These are phyloP conservation scores for Aspergillus thermomutatus DNA, from an alignment of 2,329 filamentous ascomycete species.

Conservation along the genomic window DNA sequence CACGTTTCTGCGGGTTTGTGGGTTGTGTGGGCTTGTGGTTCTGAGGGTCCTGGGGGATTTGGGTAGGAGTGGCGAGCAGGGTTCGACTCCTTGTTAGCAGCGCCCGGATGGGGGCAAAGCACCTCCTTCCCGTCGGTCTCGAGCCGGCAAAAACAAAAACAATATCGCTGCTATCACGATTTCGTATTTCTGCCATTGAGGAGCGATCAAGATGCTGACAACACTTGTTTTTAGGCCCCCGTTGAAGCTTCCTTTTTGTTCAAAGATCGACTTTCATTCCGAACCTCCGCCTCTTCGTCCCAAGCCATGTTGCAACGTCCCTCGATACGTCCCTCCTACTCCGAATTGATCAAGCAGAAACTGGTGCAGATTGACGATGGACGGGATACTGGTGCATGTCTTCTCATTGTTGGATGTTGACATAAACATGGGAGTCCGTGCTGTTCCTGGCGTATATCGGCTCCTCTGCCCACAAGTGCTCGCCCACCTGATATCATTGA, in stretches of 20 bases:
- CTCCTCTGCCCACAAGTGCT: no score
- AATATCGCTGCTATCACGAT: not conserved
- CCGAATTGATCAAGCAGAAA: not conserved
- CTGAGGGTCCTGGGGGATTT: not conserved
- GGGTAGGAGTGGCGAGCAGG: not conserved
- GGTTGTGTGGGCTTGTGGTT: slow-evolving; percentile 28
- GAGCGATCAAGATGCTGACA: not conserved
- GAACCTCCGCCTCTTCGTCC: not conserved
- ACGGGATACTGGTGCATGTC: no score
- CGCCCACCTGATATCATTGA: no score
- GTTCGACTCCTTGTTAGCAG: not conserved
- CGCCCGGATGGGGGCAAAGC: not conserved
- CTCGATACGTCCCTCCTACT: not conserved
- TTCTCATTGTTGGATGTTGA: no score
- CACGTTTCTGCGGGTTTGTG: slow-evolving; percentile 10
- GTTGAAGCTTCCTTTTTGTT: no score
- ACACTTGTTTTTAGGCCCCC: not conserved
- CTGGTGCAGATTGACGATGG: no score
- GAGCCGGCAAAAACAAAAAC: not conserved
- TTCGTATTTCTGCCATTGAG: not conserved
- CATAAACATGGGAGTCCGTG: no score
- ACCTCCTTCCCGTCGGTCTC: not conserved
- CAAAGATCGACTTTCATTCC: not conserved
- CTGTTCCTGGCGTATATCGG: no score
- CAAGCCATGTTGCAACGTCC: not conserved